Base-by-base conservation (phyloP, 1,284 basidiomycete genomes). In the Ceratobasidium sp. region DNA sequence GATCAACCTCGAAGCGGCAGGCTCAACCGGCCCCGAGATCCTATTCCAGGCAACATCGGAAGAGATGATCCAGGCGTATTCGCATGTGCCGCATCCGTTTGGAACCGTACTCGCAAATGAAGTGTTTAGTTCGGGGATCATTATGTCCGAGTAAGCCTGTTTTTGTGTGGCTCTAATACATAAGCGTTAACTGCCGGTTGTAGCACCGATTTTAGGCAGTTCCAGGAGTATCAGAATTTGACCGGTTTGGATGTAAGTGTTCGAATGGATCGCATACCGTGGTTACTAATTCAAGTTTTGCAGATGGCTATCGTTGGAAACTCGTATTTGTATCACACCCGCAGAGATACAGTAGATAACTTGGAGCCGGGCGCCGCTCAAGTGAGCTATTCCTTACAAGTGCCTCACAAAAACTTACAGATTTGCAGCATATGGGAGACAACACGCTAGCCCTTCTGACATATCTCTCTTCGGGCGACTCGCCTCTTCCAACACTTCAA, bases 21-120 rank as follows among this genome's bases (percentile, higher is more conserved):
- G 97, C 0, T 92, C 93, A 0, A 93, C 91, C 5, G 97, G 97
- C 0, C 93, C 92, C 28, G 96, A 97, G 82, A 87, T 99, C 9
- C 89, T 99, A 15, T 99, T 99, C 88, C 97, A 99, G 86, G 97
- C 97, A 0, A 98, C 96, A 0, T 96, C 94, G 15, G 90, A 94
- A 80, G 91, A 96, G 83, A 98, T 99, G 96, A 94, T 99, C 23
- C 89, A 94, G 78, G 96, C 96, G 0, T 98, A 97, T 83, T 90
- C 93, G 0, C 89, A 92, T 81, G 94, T 95, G 0, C 96, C 96
- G 3, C 87, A 93, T 82, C 97, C 96, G 0, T 95, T 93, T 77
- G 98, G 96, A 0, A 97, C 96, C 0, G 91, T 98, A 77, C 90
- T 96, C 59, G 97, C 97, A 12, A 96, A 95, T 80, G 98, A 99